A percentile compares a stretch with the other conserved stretches of the same genome.
These are phyloP conservation scores for Volvox reticuliferus DNA, from an alignment of 139 green algal species.

Conservation along the genomic window DNA sequence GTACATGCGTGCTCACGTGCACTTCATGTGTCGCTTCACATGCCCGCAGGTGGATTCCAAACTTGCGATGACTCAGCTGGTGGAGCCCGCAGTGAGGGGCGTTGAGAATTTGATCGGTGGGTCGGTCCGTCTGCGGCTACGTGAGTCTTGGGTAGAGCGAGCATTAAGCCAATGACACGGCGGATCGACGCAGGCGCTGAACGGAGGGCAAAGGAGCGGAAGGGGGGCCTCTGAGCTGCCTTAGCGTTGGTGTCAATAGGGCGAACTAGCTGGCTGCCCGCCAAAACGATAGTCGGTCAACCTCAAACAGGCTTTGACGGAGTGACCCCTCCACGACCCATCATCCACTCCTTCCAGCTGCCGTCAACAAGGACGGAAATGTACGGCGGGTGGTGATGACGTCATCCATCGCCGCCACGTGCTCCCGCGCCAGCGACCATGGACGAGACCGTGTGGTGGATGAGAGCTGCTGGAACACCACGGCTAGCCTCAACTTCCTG, in stretches of 20 bases:
- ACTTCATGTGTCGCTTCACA: background rate
- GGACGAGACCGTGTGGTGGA: slow-evolving; percentile 60
- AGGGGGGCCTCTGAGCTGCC: no score
- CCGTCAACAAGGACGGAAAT: slow-evolving; percentile 55
- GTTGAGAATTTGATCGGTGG: slow-evolving; percentile 70
- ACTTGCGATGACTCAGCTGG: background rate
- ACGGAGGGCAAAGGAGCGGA: no score
- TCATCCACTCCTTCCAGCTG: background rate
- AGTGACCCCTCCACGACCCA: no score
- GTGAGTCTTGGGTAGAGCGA: background rate
- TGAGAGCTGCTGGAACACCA: slow-evolving; percentile 63
- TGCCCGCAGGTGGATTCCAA: background rate
- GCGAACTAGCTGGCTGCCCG: no score
- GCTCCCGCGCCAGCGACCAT: slow-evolving; percentile 46
- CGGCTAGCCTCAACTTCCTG: slow-evolving; percentile 1
- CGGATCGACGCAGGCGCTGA: background rate
- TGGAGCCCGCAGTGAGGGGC: slow-evolving; percentile 62
- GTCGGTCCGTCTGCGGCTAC: background rate
- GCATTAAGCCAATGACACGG: background rate
- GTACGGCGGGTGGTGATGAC: slow-evolving; percentile 77
- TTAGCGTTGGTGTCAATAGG: background rate
- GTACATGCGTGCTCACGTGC: background rate
- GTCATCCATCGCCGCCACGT: slow-evolving; percentile 63
- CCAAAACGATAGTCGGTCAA: no score
- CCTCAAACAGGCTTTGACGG: no score